Percentiles rank a stretch among this genome's conserved stretches.
These are phyloP conservation scores for Phytophthora tubulina DNA, from an alignment of 352 stramenopile genomes.

Conservation along the genomic window DNA sequence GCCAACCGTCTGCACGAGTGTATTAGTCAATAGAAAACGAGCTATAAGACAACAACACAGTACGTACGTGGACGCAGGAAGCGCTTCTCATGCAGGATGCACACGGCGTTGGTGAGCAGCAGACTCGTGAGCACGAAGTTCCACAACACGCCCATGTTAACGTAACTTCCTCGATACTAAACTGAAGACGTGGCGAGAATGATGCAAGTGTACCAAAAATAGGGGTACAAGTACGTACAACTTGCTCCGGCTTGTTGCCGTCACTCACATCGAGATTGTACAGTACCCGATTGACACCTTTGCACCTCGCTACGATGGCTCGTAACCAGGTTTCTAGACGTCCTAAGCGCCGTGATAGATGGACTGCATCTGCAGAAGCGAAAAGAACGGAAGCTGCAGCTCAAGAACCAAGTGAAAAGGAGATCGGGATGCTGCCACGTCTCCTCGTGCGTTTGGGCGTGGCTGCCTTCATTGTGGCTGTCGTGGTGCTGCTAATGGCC, in stretches of 20 bases:
- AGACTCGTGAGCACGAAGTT: constrained; percentile 91
- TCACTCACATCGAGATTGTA: constrained; percentile 9
- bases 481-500: constrained; percentile 28
- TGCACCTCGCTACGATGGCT: constrained; percentile 34
- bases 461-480: constrained; percentile 37
- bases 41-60: background rate
- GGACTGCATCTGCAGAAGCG: constrained; percentile 15
- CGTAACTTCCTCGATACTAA: background rate
- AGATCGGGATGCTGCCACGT: constrained; percentile 39
- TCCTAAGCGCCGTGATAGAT: constrained; percentile 20
- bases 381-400: constrained; percentile 16
- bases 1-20: constrained; percentile 75
- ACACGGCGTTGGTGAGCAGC: constrained; percentile 87
- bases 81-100: constrained; percentile 90
- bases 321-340: constrained; percentile 29
- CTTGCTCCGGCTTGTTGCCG: constrained; percentile 8
- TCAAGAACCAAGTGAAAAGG: constrained; percentile 7
- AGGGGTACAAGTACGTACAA: constrained; percentile 11
- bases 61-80: constrained; percentile 86
- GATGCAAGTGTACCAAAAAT: background rate
- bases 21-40: background rate
- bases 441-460: constrained; percentile 49
- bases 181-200: constrained; percentile 22
- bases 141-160: constrained; percentile 84
- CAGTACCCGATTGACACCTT: constrained; percentile 15